Base-by-base conservation (phyloP, 495 filamentous ascomycete genomes). In the Friedmanniomyces endolithicus region DNA sequence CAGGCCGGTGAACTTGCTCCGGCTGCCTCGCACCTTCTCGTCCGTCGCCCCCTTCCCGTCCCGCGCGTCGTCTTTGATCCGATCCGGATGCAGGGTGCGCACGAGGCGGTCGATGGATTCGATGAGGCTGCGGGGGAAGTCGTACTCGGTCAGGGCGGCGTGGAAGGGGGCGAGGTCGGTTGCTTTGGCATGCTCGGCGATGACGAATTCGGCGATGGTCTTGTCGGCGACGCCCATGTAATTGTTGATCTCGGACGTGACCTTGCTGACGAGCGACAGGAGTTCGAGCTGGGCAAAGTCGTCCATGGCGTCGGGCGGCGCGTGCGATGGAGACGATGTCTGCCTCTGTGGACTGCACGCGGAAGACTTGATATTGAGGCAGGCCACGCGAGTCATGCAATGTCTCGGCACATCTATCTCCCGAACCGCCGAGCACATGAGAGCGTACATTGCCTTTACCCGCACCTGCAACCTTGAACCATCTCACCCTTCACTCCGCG, bases 141-240 rank as follows among this genome's bases (percentile, higher is more conserved):
- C 90, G 52, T 84, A 88, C 11, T 84, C 87, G 53, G 80, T 78
- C 53, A 90, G 78, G 58, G 78, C 73, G 61, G 77, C 74, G 70
- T 82, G 79, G 71, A 95, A 95, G 6, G 84, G 80, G 16, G 73
- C 65, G 45, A 86, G 72, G 1, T 74, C 76, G 17, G 69, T 71
- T 72, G 82, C 87, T 81, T 89, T 80, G 63, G 84, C 65, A 62
- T 94, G 87, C 61, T 94, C 86, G 57, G 83, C 86, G 61, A 98
- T 95, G 53, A 97, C 78, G 67, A 94, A 98, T 68, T 97, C 92
- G 48, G 92, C 89, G 17, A 97, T 74, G 0, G 88, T 95, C 72
- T 94, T 95, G 66, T 98, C 90, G 68, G 75, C 85, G 64, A 96
- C 83, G 31, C 90, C 88, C 51, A 98, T 70, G 71, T 98, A 86